Evolutionary conservation across 2,329 filamentous ascomycete species (phyloP).

Genomic region (Nothophoma quercina): DNA sequence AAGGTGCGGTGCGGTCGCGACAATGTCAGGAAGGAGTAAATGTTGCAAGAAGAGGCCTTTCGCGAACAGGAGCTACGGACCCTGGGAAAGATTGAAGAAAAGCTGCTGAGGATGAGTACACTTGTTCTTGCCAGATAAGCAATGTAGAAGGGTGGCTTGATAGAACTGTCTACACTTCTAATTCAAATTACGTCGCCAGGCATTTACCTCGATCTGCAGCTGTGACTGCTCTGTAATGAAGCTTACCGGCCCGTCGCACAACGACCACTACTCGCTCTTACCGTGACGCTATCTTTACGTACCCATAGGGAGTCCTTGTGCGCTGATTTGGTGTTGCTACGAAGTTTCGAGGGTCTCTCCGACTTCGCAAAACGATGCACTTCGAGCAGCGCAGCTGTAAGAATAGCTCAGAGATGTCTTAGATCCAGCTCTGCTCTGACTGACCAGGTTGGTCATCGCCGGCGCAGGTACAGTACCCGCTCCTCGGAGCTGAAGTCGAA

Average conservation of each 20-base stretch:
- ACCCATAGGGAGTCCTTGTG: neutral
- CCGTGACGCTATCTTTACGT: neutral
- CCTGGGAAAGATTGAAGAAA: no score
- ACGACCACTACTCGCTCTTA: neutral
- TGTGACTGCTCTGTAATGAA: neutral
- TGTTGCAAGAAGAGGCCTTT: neutral
- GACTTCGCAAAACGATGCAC: neutral
- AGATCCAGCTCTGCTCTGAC: neutral
- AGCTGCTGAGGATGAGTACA: no score
- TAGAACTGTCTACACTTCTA: no score
- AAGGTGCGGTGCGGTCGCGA: neutral
- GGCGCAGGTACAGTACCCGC: neutral
- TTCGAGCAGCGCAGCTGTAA: neutral
- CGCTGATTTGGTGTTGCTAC: neutral
- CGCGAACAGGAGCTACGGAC: neutral
- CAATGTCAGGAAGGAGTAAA: no score
- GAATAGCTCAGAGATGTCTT: neutral
- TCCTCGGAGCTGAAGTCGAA: neutral
- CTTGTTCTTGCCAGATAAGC: no score
- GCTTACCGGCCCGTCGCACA: neutral
- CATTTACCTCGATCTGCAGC: neutral
- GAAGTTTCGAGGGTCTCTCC: neutral
- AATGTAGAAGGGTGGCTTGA: no score
- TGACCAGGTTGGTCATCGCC: neutral
- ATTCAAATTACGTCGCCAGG: neutral